Evolutionary conservation across 495 filamentous ascomycete genomes (phyloP).

Genomic region (Aspergillus asperescens): DNA sequence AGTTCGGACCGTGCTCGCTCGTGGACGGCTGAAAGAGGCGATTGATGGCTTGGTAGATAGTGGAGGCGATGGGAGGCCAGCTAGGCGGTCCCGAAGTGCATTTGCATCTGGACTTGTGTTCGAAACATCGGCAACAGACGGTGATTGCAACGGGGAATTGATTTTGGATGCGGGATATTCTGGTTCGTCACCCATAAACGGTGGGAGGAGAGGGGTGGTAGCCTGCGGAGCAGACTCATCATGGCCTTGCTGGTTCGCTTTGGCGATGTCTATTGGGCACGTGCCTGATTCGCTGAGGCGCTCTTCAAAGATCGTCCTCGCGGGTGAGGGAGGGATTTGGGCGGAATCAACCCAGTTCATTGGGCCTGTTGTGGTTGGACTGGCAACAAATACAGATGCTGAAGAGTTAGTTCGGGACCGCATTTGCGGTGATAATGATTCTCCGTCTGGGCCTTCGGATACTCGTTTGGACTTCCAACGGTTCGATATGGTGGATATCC

Average conservation of each 20-base stretch:
- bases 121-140: constrained; percentile 54
- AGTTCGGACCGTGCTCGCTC: constrained; percentile 43
- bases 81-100: constrained; percentile 39
- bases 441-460: constrained; percentile 41
- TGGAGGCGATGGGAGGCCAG: constrained; percentile 62
- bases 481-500: constrained; percentile 67
- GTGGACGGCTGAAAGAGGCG: constrained; percentile 61
- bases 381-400: constrained; percentile 60
- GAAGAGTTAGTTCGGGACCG: constrained; percentile 55
- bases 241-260: constrained; percentile 45
- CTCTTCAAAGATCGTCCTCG: constrained; percentile 60
- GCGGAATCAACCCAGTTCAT: constrained; percentile 49
- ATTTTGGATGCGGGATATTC: constrained; percentile 39
- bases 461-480: constrained; percentile 56
- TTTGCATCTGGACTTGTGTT: constrained; percentile 29
- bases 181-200: constrained; percentile 59
- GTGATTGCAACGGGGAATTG: constrained; percentile 78
- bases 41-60: constrained; percentile 74
- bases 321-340: constrained; percentile 57
- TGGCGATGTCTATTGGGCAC: constrained; percentile 53
- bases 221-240: constrained; percentile 58
- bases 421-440: constrained; percentile 31
- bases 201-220: constrained; percentile 77
- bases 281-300: constrained; percentile 43
- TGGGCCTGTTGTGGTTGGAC: constrained; percentile 41